These are phyloP conservation scores for Mrakia hoshinonis DNA, from an alignment of 768 basidiomycete species.

Conservation along the genomic window DNA sequence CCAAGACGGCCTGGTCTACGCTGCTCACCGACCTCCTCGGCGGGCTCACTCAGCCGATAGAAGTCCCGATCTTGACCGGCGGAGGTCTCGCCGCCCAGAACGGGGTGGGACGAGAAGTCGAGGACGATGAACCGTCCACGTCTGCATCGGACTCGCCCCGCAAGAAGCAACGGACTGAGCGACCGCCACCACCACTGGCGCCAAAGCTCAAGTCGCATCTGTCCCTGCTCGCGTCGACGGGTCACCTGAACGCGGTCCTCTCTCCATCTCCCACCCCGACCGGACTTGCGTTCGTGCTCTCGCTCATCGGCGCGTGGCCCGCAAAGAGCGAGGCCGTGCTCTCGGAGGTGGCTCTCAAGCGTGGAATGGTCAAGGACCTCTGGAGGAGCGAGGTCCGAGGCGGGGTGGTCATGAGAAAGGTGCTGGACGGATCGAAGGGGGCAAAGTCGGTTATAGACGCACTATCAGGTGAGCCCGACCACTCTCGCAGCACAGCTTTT, in stretches of 20 bases:
- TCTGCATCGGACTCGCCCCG: not conserved
- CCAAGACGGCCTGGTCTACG: conserved; percentile 39
- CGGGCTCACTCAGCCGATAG: conserved; percentile 44
- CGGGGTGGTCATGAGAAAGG: conserved; percentile 30
- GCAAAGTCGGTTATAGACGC: conserved; percentile 8
- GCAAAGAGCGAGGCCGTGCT: conserved; percentile 53
- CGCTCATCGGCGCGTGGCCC: conserved; percentile 57
- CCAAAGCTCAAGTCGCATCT: conserved; percentile 54
- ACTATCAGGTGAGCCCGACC: conserved; percentile 16
- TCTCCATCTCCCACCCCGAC: conserved; percentile 37
- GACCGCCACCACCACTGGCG: conserved; percentile 38
- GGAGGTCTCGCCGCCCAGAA: not conserved
- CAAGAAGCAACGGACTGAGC: conserved; percentile 37
- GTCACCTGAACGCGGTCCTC: conserved; percentile 45
- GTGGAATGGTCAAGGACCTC: conserved; percentile 62
- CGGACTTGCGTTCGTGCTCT: conserved; percentile 51
- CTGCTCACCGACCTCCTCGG: conserved; percentile 48
- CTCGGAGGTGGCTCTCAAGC: conserved; percentile 49
- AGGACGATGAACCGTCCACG: not conserved
- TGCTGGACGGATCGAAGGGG: conserved; percentile 9
- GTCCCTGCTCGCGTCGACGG: conserved; percentile 48
- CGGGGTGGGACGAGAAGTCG: not conserved
- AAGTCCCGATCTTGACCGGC: conserved; percentile 37
- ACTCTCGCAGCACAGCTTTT: conserved; percentile 11
- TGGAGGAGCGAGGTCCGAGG: conserved; percentile 51